Conservation (phyloP, 2,329 filamentous ascomycete genomes). For the Ramularia endophylla region DNA sequence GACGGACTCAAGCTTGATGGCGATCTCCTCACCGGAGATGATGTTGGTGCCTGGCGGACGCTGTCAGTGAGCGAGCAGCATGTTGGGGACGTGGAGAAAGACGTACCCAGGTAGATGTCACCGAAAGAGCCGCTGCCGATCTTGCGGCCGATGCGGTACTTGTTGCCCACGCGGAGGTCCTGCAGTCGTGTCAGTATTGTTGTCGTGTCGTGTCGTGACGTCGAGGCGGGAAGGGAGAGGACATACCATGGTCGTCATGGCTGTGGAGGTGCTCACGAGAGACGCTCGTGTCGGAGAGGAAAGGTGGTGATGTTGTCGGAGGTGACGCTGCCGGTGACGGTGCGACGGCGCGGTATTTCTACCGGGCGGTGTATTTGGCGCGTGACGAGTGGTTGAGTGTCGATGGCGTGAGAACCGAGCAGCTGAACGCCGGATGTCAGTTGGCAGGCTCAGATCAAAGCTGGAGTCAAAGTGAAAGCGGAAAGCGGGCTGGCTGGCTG, state of each 20-base stretch:
- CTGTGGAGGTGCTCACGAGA: slow-evolving; percentile 26
- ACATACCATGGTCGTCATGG: slow-evolving; percentile 60
- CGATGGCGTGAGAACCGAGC: slow-evolving; percentile 1
- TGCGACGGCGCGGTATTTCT: slow-evolving; percentile 20
- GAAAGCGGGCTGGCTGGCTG: no score
- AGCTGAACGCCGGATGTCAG: slow-evolving; percentile 4
- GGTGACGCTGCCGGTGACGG: no score
- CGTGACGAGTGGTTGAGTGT: neutral
- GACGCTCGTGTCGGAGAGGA: slow-evolving; percentile 15
- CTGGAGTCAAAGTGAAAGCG: no score
- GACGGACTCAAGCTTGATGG: slow-evolving; percentile 98
- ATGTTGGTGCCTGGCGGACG: slow-evolving; percentile 80
- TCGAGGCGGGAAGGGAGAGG: slow-evolving; percentile 31
- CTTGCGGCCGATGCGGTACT: slow-evolving; percentile 99
- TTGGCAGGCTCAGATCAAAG: slow-evolving; percentile 2
- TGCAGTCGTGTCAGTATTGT: slow-evolving; percentile 42
- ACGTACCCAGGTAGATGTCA: slow-evolving; percentile 84
- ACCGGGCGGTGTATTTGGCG: slow-evolving; percentile 15
- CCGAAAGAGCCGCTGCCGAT: slow-evolving; percentile 97
- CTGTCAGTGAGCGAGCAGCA: slow-evolving; percentile 5
- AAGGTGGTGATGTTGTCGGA: slow-evolving; percentile 7
- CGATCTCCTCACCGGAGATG: slow-evolving; percentile 98
- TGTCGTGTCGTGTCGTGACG: slow-evolving; percentile 19
- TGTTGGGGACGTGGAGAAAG: neutral
- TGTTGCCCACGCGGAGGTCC: slow-evolving; percentile 99